Percentiles rank a stretch among this genome's conserved stretches.
Conservation (phyloP, 2,329 filamentous ascomycete species). For the Dryadomyces quercivorus region DNA sequence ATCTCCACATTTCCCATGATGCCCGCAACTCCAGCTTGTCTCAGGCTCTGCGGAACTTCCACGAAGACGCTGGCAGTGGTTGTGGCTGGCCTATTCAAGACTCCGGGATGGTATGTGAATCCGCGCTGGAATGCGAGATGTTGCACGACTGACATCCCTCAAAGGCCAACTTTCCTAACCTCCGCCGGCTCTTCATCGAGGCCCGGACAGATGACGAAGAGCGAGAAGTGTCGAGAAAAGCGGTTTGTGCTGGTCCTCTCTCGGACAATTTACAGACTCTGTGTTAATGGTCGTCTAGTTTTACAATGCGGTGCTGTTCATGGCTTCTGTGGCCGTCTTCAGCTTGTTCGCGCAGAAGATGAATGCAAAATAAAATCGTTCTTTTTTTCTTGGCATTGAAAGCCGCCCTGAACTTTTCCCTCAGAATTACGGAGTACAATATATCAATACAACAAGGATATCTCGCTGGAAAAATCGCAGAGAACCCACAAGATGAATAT, state of each 20-base stretch:
- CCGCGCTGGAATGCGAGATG: neutral
- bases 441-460: neutral
- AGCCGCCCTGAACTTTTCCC: neutral
- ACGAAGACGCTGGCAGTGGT: neutral
- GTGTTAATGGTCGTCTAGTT: constrained; percentile 45
- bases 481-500: neutral
- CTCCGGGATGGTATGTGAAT: neutral
- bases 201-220: constrained; percentile 87
- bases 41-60: too few species aligned
- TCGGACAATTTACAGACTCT: neutral
- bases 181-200: constrained; percentile 93
- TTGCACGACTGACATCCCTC: neutral
- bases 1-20: neutral
- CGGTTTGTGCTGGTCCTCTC: constrained; percentile 38
- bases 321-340: constrained; percentile 91
- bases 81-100: neutral
- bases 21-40: too few species aligned
- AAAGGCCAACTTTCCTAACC: constrained; percentile 77
- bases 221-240: constrained; percentile 83
- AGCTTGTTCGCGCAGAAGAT: constrained; percentile 86
- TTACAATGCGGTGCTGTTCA: constrained; percentile 93
- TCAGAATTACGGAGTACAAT: neutral
- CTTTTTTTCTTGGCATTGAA: neutral
- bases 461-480: neutral
- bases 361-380: constrained; percentile 32